Evolutionary conservation across 495 filamentous ascomycete genomes (phyloP).

Genomic region (Trichoderma orchidacearum): DNA sequence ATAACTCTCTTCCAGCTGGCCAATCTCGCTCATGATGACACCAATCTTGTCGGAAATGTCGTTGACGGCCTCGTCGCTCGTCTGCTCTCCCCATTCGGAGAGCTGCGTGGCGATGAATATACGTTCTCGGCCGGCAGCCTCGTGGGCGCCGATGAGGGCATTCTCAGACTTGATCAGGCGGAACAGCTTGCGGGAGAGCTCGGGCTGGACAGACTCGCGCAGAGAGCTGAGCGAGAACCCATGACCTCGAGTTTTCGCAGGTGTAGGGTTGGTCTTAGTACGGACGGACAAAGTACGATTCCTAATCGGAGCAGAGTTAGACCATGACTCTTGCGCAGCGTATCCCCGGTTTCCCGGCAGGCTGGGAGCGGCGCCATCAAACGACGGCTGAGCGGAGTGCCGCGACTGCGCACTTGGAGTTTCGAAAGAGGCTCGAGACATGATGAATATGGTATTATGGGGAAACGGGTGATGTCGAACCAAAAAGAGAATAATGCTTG

Average conservation of each 20-base stretch:
- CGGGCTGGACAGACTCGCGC: conserved; percentile 68
- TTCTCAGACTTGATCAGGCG: conserved; percentile 88
- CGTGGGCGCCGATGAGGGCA: conserved; percentile 67
- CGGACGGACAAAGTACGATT: conserved; percentile 41
- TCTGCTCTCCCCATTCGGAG: conserved; percentile 92
- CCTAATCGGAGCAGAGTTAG: conserved; percentile 19
- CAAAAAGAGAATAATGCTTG: background rate
- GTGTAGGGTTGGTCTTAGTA: conserved; percentile 14
- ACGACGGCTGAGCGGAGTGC: conserved; percentile 10
- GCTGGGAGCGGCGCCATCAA: conserved; percentile 8
- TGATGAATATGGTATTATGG: conserved; percentile 5
- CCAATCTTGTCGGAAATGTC: conserved; percentile 91
- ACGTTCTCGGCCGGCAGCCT: conserved; percentile 68
- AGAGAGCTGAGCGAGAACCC: conserved; percentile 69
- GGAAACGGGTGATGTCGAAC: no score
- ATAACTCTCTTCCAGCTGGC: conserved; percentile 81
- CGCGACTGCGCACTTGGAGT: conserved; percentile 8
- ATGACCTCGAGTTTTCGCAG: conserved; percentile 28
- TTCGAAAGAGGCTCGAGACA: conserved; percentile 7
- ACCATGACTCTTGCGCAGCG: background rate
- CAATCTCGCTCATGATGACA: conserved; percentile 79
- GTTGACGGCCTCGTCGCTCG: conserved; percentile 69
- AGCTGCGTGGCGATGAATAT: conserved; percentile 74
- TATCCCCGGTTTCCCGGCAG: background rate
- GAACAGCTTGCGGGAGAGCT: conserved; percentile 72